Evolutionary conservation across 805 yeast genomes (phyloP).

Genomic region (Diddensiella santjacobensis): DNA sequence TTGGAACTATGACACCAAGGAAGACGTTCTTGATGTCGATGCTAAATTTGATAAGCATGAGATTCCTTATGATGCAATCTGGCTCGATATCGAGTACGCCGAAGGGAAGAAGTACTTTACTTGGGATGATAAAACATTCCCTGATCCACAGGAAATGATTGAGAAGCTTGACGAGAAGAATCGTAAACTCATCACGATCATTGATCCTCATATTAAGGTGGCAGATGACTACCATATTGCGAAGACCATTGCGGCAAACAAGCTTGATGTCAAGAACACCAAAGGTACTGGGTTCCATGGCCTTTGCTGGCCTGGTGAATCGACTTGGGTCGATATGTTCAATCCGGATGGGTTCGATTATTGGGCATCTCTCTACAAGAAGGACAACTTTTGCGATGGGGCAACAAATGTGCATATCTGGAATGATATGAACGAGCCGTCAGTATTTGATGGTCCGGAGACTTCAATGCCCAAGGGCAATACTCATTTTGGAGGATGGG

Average conservation of each 20-base stretch:
- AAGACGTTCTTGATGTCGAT: constrained; percentile 72
- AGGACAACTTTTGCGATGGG: constrained; percentile 40
- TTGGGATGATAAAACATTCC: constrained; percentile 73
- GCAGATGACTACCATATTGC: constrained; percentile 57
- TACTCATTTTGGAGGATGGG: constrained; percentile 73
- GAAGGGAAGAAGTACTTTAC: constrained; percentile 84
- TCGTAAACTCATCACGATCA: constrained; percentile 75
- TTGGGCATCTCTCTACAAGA: constrained; percentile 41
- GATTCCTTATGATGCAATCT: constrained; percentile 85
- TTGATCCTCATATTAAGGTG: constrained; percentile 85
- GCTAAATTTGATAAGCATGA: constrained; percentile 62
- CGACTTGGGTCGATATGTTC: constrained; percentile 86
- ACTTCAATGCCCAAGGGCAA: constrained; percentile 80
- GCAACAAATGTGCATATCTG: constrained; percentile 75
- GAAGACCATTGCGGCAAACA: constrained; percentile 41
- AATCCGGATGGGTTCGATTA: constrained; percentile 42
- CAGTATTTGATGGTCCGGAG: constrained; percentile 90
- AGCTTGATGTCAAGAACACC: constrained; percentile 45
- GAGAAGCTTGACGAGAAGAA: constrained; percentile 61
- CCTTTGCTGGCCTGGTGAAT: constrained; percentile 97
- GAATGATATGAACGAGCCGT: constrained; percentile 98
- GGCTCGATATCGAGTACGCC: constrained; percentile 94
- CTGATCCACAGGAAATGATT: constrained; percentile 68
- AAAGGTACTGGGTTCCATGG: constrained; percentile 59
- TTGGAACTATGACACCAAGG: constrained; percentile 91